Evolutionary conservation across 2,329 filamentous ascomycete species (phyloP), one percentile per base, ranked within the genome.

Genomic region (Paramyrothecium sp.): DNA sequence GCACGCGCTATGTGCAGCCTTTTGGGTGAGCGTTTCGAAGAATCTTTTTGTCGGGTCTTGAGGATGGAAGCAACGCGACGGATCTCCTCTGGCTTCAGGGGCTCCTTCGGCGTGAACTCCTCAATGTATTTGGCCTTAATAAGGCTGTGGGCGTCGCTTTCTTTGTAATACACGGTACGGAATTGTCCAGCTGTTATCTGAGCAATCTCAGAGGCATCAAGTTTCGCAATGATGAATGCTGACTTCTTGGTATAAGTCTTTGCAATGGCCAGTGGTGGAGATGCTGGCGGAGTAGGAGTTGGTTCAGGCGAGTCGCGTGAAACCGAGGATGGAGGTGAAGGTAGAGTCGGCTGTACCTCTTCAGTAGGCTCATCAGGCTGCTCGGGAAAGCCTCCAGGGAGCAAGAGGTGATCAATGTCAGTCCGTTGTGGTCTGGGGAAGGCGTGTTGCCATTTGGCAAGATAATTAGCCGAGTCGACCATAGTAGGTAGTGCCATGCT

Each of bases 401-500:
- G 52, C 7, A 56, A 20, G 33, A 64, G 49, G 21, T 56, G 54
- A 11, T 65, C 54, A 16, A 61, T 52, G 47, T 63, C 60, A 51
- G 61, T 63, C 12, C 64, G 60, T 11, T 33, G 34, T 12, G 61
- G 60, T 2, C 38, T 49, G 2, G 62, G 63, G 19, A 71, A 67
- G 11, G 58, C 61, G 34, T 63, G 52, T 17, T 61, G 55, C 16
- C 71, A 53, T 50, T 56, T 62, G 19, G 58, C 54, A n/a, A 61
- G 66, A 54, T 66, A 71, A 17, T 63, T 56, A 12, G 57, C 49
- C 11, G 64, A 68, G 13, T 60, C 54, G 23, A 72, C 60, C 33
- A 65, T 72, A 54, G 68, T 73, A 48, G 71, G 71, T 10, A 65
- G 54, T 4, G 69, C 65, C 3, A 71, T 53, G 30, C 63, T 61